Conservation (phyloP, 306 rosid species). For the Benincasa hispida region DNA sequence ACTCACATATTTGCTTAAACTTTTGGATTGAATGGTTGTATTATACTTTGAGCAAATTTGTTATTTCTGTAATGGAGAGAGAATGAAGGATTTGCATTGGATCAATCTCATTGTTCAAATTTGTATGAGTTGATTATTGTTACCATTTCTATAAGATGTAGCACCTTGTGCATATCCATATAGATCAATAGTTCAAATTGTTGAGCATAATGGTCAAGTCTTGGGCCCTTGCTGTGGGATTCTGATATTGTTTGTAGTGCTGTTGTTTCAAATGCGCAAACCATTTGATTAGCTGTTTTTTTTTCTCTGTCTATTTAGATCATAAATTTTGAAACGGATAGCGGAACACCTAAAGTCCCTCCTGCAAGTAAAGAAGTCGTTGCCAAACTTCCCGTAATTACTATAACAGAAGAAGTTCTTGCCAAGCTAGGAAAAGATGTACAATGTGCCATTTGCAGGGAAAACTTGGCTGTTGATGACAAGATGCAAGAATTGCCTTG, state of each 20-base stretch:
- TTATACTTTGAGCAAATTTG: neutral
- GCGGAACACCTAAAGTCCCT: constrained; percentile 52
- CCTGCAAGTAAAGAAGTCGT: constrained; percentile 95
- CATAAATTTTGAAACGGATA: constrained; percentile 23
- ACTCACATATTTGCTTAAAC: neutral
- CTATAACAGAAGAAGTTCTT: constrained; percentile 54
- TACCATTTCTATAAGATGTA: neutral
- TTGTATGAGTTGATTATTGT: neutral
- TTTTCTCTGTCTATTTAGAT: constrained; percentile 20
- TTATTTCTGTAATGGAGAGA: neutral
- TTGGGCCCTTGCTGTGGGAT: neutral
- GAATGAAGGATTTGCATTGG: neutral
- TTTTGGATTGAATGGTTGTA: neutral
- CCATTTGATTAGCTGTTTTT: neutral
- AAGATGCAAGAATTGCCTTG: constrained; percentile 95
- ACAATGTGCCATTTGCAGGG: constrained; percentile 87
- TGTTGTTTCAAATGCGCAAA: neutral
- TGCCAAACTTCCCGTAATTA: constrained; percentile 71
- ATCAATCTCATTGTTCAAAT: neutral
- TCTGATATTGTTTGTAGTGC: neutral
- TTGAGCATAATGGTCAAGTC: neutral
- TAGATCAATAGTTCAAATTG: neutral
- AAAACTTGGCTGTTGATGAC: constrained; percentile 56
- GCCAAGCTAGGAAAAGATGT: constrained; percentile 58
- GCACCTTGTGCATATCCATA: neutral